Base-by-base conservation (phyloP, 2,329 filamentous ascomycete species). In the Fusarium subglutinans region DNA sequence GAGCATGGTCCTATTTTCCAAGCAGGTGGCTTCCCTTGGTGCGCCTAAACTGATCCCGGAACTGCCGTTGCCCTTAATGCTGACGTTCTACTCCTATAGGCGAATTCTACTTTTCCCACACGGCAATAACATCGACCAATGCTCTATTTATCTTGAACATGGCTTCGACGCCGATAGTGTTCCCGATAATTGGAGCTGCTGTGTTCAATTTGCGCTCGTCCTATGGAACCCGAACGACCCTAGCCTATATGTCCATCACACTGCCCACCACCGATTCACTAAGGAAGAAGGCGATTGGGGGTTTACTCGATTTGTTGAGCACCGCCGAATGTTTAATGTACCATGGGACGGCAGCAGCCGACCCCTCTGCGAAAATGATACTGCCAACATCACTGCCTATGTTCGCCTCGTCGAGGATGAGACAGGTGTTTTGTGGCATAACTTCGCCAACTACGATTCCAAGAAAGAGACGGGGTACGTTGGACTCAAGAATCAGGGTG, bases 381-480 rank as follows among this genome's bases (percentile, higher is more conserved):
- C 86, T 13, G 93, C 91, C 78, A 94, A 94, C 79, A 91, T 97
- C 79, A 96, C 94, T 1, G 94, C 94, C 63, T 97, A 94, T 77
- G 88, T 97, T 53, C 89, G 94, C 59, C 87, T 96, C 56, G 90
- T 96, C 55, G 93, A 96, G 79, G 94, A 97, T 78, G 94, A 95
- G 72, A 97, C 94, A 2, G 94, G 94, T 62, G 94, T 96, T 9
- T 81, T 97, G 66, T 97, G 94, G 94, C 94, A 97, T 84, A 96
- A 94, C 83, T 96, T 97, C 82, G 88, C 91, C 81, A 95, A 96
- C 84, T 99, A 99, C 82, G 95, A 99, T 81, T 98, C 96, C n/a
- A 99, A 98, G 85, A 97, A 96, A 81, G 95, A 98, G 84, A 99
- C 96, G 1, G 96, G 96, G 65, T 98, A 95, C 86, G 96, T 99